Evolutionary conservation across 129 eudicot genomes (phyloP), one percentile per base, ranked within the genome.

Genomic region (Centella asiatica): DNA sequence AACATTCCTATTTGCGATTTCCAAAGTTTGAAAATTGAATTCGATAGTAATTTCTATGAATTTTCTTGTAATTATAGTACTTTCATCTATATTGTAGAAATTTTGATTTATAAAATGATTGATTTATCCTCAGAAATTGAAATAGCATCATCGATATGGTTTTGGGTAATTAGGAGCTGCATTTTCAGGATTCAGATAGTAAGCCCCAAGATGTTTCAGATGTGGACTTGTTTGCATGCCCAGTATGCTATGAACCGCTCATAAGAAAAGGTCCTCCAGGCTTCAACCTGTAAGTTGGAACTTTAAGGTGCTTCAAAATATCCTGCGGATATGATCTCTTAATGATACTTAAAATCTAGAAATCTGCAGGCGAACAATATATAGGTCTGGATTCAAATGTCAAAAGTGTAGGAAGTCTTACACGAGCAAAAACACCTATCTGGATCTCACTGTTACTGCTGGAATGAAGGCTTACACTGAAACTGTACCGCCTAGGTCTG

Each of bases 371-470:
- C 85, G 78, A 36, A 89, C 95, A 66, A 86, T 90, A 20, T 90
- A 86, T 60, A 81, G 97, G 69, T 86, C 97, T n/a, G 95, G 92
- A 57, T 90, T 86, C 58, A 83, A 81, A 60, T 90, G 97, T 57
- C 51, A 5, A 27, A 86, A 70, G 56, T 86, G 97, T 68, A 81
- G 77, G 67, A 90, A 90, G 78, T 54, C 99, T 22, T 92, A 87
- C 76, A 84, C 99, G 22, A 92, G 99, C 76, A 92, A 92, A 70
- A 87, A 87, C 74, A 72, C 81, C 14, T 92, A 81, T 74, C 84
- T 92, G 66, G 46, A 57, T 76, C 95, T 92, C 70, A 92, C 99
- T 11, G 86, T 92, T 24, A 87, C 86, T 57, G 28, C 63, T 33
- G 46, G 63, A 57, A 57, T 45, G 22, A 85, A 84, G 80, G 88